Evolutionary conservation across 2,329 filamentous ascomycete genomes (phyloP).

Genomic region (Alternaria sp.): DNA sequence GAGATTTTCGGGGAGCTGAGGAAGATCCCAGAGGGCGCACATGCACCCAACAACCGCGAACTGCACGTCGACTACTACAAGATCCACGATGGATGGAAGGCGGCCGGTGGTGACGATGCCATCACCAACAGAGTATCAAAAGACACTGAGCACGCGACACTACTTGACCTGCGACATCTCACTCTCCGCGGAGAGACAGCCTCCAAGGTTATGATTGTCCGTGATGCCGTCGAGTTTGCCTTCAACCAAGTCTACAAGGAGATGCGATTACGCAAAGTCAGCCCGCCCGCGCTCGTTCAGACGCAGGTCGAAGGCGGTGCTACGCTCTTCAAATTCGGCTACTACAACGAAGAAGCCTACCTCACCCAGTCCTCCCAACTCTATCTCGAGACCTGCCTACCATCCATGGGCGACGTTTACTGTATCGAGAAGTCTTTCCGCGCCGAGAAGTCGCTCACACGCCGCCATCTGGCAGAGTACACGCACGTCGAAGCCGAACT

Average conservation of each 20-base stretch:
- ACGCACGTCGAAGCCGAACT: slow-evolving; percentile 96
- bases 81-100: slow-evolving; percentile 70
- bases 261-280: slow-evolving; percentile 79
- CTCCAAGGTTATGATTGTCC: slow-evolving; percentile 86
- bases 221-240: slow-evolving; percentile 78
- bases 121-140: slow-evolving; percentile 82
- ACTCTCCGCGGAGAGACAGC: slow-evolving; percentile 83
- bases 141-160: slow-evolving; percentile 72
- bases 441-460: slow-evolving; percentile 92
- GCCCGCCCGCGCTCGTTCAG: slow-evolving; percentile 88
- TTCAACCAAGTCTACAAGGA: slow-evolving; percentile 83
- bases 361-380: slow-evolving; percentile 96
- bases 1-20: slow-evolving; percentile 83
- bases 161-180: slow-evolving; percentile 83
- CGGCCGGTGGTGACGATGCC: slow-evolving; percentile 85
- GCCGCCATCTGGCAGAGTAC: slow-evolving; percentile 94
- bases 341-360: slow-evolving; percentile 89
- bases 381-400: slow-evolving; percentile 93
- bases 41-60: slow-evolving; percentile 84
- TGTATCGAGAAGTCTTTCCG: slow-evolving; percentile 99
- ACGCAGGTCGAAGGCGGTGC: slow-evolving; percentile 93
- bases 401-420: slow-evolving; percentile 91
- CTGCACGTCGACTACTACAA: slow-evolving; percentile 89
- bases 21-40: slow-evolving; percentile 76
- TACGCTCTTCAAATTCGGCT: slow-evolving; percentile 87